phyloP scores from a whole-genome alignment of 2,329 filamentous ascomycete genomes.

The Helicocarpus griseus region DNA sequence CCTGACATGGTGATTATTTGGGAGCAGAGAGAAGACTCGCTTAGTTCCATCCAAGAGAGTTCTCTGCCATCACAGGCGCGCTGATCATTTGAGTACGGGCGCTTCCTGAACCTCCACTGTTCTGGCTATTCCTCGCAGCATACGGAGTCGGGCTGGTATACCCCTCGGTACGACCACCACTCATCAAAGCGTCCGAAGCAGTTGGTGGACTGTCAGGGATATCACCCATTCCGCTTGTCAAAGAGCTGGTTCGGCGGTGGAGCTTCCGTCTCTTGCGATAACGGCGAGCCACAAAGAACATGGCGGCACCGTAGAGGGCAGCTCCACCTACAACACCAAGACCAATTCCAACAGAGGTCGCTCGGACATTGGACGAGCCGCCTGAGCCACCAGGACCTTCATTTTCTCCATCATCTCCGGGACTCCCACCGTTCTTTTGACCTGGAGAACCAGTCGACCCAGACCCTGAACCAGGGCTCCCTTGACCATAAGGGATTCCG shows the following conservation, averaged over 20 bases:
- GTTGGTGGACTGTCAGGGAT: slow-evolving; percentile 32
- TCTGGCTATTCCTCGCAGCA: slow-evolving; percentile 43
- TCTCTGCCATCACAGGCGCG: slow-evolving; percentile 82
- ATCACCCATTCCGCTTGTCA: slow-evolving; percentile 46
- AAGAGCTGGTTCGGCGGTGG: slow-evolving; percentile 67
- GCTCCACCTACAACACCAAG: slow-evolving; percentile 69
- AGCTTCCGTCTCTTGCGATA: slow-evolving; percentile 78
- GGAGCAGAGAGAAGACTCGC: too few species aligned
- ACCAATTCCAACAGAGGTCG: slow-evolving; percentile 55
- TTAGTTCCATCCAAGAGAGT: slow-evolving; percentile 94
- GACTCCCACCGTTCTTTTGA: slow-evolving; percentile 17
- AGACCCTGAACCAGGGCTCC: not conserved
- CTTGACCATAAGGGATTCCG: slow-evolving; percentile 16
- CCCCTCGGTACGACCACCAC: slow-evolving; percentile 47
- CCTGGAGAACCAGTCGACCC: not conserved
- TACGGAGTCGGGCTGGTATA: slow-evolving; percentile 37
- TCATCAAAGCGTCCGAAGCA: slow-evolving; percentile 51
- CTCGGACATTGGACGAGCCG: slow-evolving; percentile 27
- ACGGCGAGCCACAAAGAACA: slow-evolving; percentile 84
- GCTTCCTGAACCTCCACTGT: slow-evolving; percentile 58
- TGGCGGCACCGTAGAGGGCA: slow-evolving; percentile 81
- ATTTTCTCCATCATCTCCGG: slow-evolving; percentile 26
- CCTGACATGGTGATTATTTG: too few species aligned
- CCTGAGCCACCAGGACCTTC: slow-evolving; percentile 42
- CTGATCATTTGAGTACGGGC: slow-evolving; percentile 67